Evolutionary conservation across 2,329 filamentous ascomycete genomes (phyloP).

Genomic region (Fusarium sp.): DNA sequence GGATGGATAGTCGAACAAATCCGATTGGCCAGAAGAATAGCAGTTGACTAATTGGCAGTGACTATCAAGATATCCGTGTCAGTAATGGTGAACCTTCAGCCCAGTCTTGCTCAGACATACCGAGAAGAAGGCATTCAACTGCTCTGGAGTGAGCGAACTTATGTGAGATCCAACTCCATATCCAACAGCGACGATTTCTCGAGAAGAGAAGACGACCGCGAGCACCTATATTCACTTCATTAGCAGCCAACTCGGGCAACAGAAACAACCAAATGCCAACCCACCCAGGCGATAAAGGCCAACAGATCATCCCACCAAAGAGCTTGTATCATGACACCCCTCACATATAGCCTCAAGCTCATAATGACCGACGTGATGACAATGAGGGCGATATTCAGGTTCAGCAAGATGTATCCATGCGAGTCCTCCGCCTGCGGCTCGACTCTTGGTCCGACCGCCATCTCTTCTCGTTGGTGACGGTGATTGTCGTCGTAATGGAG

Average conservation of each 20-base stretch:
- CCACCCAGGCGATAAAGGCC: conserved; percentile 37
- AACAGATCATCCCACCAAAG: conserved; percentile 39
- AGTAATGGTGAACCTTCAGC: background rate
- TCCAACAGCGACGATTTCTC: conserved; percentile 31
- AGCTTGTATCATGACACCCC: conserved; percentile 32
- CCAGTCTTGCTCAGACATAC: conserved; percentile 13
- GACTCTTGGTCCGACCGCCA: conserved; percentile 12
- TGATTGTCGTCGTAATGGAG: conserved; percentile 33
- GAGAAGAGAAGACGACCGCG: conserved; percentile 20
- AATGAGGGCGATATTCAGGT: conserved; percentile 38
- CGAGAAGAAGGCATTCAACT: conserved; percentile 28
- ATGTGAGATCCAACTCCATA: conserved; percentile 34
- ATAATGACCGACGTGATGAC: conserved; percentile 33
- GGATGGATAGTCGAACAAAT: conserved; percentile 40
- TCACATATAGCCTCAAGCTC: conserved; percentile 32
- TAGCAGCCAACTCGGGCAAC: background rate
- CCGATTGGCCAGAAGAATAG: conserved; percentile 35
- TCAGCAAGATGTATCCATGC: conserved; percentile 23
- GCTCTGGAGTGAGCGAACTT: conserved; percentile 18
- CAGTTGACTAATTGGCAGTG: conserved; percentile 33
- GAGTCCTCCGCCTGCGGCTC: background rate
- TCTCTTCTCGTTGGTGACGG: conserved; percentile 24
- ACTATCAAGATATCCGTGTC: background rate
- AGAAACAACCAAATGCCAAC: background rate
- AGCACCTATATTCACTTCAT: conserved; percentile 19